Base-by-base conservation (phyloP, 2,329 filamentous ascomycete genomes). In the Scortechinia acanthostroma region DNA sequence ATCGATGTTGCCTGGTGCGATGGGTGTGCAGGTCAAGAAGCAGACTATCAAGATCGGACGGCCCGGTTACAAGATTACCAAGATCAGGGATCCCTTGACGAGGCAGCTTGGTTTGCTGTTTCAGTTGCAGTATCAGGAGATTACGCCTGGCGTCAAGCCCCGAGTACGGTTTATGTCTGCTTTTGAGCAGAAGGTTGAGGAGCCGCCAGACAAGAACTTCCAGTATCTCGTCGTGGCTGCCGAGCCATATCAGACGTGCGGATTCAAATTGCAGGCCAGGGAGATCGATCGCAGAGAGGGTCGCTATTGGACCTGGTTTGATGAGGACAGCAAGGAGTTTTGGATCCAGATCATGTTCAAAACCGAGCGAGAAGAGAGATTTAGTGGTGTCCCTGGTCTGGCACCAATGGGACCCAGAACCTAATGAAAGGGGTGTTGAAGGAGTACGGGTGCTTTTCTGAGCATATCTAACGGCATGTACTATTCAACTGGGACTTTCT, bases 331-430 rank as follows among this genome's bases (percentile, higher is more conserved):
- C 51, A 95, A 94, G 73, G 91, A 97, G 70, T 98, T 94, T 61
- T 97, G 90, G 88, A 79, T 96, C 33, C 93, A 97, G 72, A 77
- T 98, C 52, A 87, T 97, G 73, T 98, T 97, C 69, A 93, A 96
- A 78, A 97, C 93, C 30, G 93, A 98, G 73, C 81, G 93, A 51
- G 93, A 97, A 68, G 91, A 96, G 74, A 76, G 90, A 49, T 97
- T 83, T 51, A 80, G 79, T 43, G 77, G 78, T 16, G 80, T 80
- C 45, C 80, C 80, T 1, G 80, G 80, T 13, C 57, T 83, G 54
- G 73, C 72, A 21, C 69, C 69, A 2, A 60, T 40, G 35, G 10
- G 35, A 19, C 17, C 35, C n/a, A 30, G 25, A n/a, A 30, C 25
- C n/a, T 30, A n/a, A 30, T 30, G n/a, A n/a, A n/a, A n/a, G n/a